phyloP scores from a whole-genome alignment of 2,329 filamentous ascomycete genomes.

The Penicillium sp. region DNA sequence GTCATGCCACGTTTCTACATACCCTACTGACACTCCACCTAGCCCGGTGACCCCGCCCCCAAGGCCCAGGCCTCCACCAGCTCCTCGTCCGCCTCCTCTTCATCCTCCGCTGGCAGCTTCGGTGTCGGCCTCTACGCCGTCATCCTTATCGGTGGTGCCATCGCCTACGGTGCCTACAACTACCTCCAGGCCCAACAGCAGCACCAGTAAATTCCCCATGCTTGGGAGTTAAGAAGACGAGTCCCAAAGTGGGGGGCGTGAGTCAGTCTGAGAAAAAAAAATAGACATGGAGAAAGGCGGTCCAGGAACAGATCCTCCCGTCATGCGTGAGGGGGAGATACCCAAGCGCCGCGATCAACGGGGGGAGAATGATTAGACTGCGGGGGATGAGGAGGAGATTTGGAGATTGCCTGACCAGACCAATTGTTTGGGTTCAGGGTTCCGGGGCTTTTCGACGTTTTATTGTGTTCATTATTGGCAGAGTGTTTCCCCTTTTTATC shows the following conservation, averaged over 20 bases:
- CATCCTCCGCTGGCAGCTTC: slow-evolving; percentile 49
- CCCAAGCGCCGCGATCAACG: neutral
- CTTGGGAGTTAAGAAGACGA: neutral
- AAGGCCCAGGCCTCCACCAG: slow-evolving; percentile 58
- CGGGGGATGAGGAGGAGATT: neutral
- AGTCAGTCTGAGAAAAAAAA: neutral
- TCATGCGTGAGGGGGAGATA: neutral
- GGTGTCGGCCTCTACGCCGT: slow-evolving; percentile 81
- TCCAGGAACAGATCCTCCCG: neutral
- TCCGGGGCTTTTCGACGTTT: neutral
- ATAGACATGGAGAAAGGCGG: neutral
- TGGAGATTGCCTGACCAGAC: neutral
- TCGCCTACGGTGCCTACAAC: slow-evolving; percentile 81
- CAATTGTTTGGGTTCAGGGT: neutral
- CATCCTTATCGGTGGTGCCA: slow-evolving; percentile 72
- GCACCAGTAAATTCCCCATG: slow-evolving; percentile 22
- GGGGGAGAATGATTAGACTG: neutral
- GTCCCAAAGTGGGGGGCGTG: neutral
- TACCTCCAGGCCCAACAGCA: slow-evolving; percentile 65
- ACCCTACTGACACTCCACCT: slow-evolving; percentile 4
- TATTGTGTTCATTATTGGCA: slow-evolving; percentile 3
- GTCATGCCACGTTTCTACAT: neutral
- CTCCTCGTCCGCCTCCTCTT: slow-evolving; percentile 45
- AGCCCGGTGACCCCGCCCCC: slow-evolving; percentile 76
- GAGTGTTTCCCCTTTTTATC: neutral